phyloP scores from a whole-genome alignment of 2,329 filamentous ascomycete genomes.

The Byssoonygena ceratinophila region DNA sequence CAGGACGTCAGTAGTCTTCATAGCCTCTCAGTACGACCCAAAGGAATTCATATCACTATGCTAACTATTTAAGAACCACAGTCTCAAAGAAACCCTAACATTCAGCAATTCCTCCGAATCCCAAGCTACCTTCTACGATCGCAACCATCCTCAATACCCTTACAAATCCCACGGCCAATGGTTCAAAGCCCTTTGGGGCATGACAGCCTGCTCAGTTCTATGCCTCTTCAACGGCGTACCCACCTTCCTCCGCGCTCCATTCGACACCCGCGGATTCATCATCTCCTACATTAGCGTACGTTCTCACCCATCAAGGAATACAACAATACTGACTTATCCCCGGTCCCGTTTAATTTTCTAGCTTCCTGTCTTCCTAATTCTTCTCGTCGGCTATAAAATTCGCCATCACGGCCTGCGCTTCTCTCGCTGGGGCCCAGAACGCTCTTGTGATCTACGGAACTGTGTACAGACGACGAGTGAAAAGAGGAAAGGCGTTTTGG shows the following conservation, averaged over 20 bases:
- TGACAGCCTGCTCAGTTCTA: slow-evolving; percentile 17
- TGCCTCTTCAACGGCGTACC: slow-evolving; percentile 19
- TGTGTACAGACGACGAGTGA: slow-evolving; percentile 28
- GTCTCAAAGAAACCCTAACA: slow-evolving; percentile 31
- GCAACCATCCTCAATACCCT: slow-evolving; percentile 21
- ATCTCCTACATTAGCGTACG: slow-evolving; percentile 35
- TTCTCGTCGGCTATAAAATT: slow-evolving; percentile 32
- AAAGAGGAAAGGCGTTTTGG: slow-evolving; percentile 28
- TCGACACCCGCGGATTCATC: slow-evolving; percentile 30
- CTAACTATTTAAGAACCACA: slow-evolving; percentile 13
- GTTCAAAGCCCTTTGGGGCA: slow-evolving; percentile 21
- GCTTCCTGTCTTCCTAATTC: slow-evolving; percentile 31
- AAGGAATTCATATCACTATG: background rate
- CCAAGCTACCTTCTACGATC: slow-evolving; percentile 17
- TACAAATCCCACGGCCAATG: slow-evolving; percentile 24
- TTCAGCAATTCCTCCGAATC: slow-evolving; percentile 31
- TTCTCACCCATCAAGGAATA: background rate
- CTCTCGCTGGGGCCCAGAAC: slow-evolving; percentile 28
- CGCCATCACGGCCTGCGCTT: slow-evolving; percentile 29
- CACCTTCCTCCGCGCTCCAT: slow-evolving; percentile 22
- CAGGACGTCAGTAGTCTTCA: slow-evolving; percentile 23
- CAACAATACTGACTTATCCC: no score
- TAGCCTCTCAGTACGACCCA: no score
- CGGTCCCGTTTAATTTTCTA: no score
- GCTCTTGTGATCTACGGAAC: slow-evolving; percentile 30